phyloP scores from a whole-genome alignment of 1,284 basidiomycete genomes.

The Cutaneotrichosporon daszewskae region DNA sequence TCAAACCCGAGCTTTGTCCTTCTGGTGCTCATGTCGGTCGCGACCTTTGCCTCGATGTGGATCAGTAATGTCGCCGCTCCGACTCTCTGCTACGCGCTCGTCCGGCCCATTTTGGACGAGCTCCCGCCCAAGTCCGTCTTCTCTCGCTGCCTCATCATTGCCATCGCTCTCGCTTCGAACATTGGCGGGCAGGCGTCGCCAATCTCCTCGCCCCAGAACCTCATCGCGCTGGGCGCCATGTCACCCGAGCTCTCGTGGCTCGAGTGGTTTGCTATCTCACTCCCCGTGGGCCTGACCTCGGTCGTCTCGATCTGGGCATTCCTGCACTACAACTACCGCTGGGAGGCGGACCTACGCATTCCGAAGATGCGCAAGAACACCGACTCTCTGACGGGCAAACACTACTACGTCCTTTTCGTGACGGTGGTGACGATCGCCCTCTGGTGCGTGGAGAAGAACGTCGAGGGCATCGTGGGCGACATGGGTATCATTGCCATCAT shows the following conservation, averaged over 20 bases:
- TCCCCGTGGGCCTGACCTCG: constrained; percentile 82
- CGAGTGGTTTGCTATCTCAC: constrained; percentile 87
- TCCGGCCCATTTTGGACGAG: constrained; percentile 92
- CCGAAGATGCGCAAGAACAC: constrained; percentile 71
- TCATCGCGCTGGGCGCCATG: constrained; percentile 88
- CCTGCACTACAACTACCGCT: constrained; percentile 76
- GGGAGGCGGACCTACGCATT: constrained; percentile 77
- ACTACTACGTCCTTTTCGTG: constrained; percentile 85
- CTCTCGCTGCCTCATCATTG: constrained; percentile 85
- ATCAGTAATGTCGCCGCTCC: constrained; percentile 98
- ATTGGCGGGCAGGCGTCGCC: constrained; percentile 97
- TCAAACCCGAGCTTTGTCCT: constrained; percentile 79
- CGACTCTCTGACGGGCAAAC: constrained; percentile 73
- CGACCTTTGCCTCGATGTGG: constrained; percentile 99
- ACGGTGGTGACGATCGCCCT: constrained; percentile 80
- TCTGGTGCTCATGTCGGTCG: constrained; percentile 91
- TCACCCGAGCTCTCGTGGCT: constrained; percentile 81
- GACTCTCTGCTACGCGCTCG: constrained; percentile 94
- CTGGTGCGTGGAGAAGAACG: constrained; percentile 83
- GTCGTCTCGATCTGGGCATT: constrained; percentile 87
- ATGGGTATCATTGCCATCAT: constrained; percentile 97
- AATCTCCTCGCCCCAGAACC: constrained; percentile 89
- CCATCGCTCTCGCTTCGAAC: constrained; percentile 94
- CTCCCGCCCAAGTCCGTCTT: constrained; percentile 83
- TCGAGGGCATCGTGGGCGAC: constrained; percentile 78